These are phyloP conservation scores for Boletales sp. DNA, from an alignment of 768 basidiomycete genomes.

Conservation along the genomic window DNA sequence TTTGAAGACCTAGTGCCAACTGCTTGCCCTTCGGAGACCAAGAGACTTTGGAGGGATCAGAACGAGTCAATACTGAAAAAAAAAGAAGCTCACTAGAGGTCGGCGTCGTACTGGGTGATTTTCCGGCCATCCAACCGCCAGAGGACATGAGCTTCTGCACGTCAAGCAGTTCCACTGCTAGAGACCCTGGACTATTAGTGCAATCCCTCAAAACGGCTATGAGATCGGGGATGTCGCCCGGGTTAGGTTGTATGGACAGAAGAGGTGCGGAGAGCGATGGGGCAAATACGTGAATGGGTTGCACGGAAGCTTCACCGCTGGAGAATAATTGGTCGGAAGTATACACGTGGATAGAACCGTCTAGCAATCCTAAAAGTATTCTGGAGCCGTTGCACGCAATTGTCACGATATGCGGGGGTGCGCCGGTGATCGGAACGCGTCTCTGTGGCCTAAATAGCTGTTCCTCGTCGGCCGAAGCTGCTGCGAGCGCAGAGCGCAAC, in stretches of 20 bases:
- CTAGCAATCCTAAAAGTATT: constrained; percentile 54
- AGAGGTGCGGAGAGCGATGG: constrained; percentile 42
- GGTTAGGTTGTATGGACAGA: constrained; percentile 61
- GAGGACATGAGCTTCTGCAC: constrained; percentile 43
- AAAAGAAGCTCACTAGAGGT: constrained; percentile 49
- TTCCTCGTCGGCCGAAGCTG: constrained; percentile 36
- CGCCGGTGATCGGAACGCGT: constrained; percentile 40
- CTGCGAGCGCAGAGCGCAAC: constrained; percentile 51
- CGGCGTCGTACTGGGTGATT: constrained; percentile 48
- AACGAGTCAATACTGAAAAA: not conserved
- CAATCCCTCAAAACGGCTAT: constrained; percentile 55
- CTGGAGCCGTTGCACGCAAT: constrained; percentile 61
- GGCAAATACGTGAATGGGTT: constrained; percentile 48
- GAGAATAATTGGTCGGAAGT: constrained; percentile 53
- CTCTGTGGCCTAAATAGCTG: constrained; percentile 51
- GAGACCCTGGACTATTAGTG: constrained; percentile 30
- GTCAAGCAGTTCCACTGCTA: constrained; percentile 59
- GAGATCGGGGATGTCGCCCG: constrained; percentile 52
- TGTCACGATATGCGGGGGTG: constrained; percentile 49
- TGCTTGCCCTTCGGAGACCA: constrained; percentile 91
- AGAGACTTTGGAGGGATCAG: constrained; percentile 46
- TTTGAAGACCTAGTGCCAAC: constrained; percentile 67
- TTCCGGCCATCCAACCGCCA: constrained; percentile 53
- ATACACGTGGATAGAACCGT: constrained; percentile 59
- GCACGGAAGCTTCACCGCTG: constrained; percentile 37